Evolutionary conservation across 441 rosid species (phyloP).

Genomic region (Erodium texanum): DNA sequence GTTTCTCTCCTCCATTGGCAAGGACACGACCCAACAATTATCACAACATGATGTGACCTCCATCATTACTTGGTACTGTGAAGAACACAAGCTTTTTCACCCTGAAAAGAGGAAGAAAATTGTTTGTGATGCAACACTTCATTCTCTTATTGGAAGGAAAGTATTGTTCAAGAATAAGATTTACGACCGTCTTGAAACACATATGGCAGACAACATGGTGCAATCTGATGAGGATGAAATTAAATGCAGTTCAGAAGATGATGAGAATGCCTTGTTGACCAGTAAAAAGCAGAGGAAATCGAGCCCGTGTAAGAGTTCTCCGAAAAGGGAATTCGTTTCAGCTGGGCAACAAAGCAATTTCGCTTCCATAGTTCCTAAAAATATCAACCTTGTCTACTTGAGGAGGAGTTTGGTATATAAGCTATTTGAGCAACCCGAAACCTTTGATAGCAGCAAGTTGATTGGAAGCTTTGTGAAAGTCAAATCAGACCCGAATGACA

Average conservation of each 20-base stretch:
- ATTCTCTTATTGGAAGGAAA: constrained; percentile 34
- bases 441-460: constrained; percentile 30
- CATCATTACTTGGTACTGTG: constrained; percentile 31
- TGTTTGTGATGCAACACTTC: constrained; percentile 36
- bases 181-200: constrained; percentile 30
- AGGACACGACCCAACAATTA: constrained; percentile 26
- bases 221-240: constrained; percentile 20
- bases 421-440: constrained; percentile 32
- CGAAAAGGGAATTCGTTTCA: constrained; percentile 21
- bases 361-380: constrained; percentile 33
- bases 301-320: constrained; percentile 15
- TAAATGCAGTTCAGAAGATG: constrained; percentile 18
- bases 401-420: constrained; percentile 41
- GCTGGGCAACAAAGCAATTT: constrained; percentile 23
- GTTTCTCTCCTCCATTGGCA: constrained; percentile 36
- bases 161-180: constrained; percentile 26
- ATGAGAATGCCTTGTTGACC: background rate
- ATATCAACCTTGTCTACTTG: constrained; percentile 45
- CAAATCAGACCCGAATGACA: constrained; percentile 37
- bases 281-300: constrained; percentile 17
- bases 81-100: constrained; percentile 31
- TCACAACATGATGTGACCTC: constrained; percentile 27
- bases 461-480: constrained; percentile 45
- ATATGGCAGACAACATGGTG: constrained; percentile 36
- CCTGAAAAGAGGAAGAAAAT: constrained; percentile 33